Conservation (phyloP, 495 filamentous ascomycete species). For the Neurospora sp. region DNA sequence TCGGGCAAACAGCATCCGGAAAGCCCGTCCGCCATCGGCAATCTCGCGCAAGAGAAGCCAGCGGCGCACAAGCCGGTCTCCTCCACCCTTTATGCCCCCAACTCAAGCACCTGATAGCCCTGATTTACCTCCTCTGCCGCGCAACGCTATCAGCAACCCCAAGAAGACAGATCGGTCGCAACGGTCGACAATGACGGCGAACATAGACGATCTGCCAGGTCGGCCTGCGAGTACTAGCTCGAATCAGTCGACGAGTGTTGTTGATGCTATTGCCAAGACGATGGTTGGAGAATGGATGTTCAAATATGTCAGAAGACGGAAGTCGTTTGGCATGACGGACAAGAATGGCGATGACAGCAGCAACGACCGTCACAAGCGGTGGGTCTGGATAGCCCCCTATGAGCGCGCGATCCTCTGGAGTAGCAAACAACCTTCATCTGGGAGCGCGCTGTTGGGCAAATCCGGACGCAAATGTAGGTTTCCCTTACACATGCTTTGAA, state of each 20-base stretch:
- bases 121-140: conserved; percentile 59
- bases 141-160: conserved; percentile 59
- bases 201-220: conserved; percentile 37
- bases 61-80: conserved; percentile 49
- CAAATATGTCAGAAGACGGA: conserved; percentile 90
- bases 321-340: conserved; percentile 81
- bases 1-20: conserved; percentile 55
- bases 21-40: conserved; percentile 69
- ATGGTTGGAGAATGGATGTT: conserved; percentile 99
- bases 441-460: conserved; percentile 84
- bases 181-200: conserved; percentile 45
- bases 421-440: conserved; percentile 87
- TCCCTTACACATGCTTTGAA: neutral
- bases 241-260: conserved; percentile 66
- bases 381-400: conserved; percentile 97
- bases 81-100: conserved; percentile 54
- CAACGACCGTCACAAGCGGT: conserved; percentile 77
- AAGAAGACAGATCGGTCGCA: conserved; percentile 38
- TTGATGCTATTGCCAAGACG: conserved; percentile 96
- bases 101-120: conserved; percentile 61
- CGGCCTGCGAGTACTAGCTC: conserved; percentile 45
- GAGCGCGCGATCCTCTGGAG: conserved; percentile 96
- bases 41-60: conserved; percentile 44
- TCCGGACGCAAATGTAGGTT: conserved; percentile 87
- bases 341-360: conserved; percentile 46